These are phyloP conservation scores for Baeospora myosura DNA, from an alignment of 1,284 basidiomycete species.

Conservation along the genomic window DNA sequence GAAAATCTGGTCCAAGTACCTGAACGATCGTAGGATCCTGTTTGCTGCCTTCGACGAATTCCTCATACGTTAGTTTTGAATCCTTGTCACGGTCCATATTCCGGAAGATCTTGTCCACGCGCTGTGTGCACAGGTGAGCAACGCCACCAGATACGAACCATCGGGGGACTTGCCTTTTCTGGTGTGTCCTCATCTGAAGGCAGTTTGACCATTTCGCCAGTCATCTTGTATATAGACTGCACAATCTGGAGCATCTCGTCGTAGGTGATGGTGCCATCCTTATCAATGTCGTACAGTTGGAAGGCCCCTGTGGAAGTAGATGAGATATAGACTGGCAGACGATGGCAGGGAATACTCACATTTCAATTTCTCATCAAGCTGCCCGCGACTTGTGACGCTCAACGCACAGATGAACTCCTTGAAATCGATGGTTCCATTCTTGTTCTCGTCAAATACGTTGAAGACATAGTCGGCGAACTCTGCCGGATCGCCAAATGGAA, in stretches of 20 bases:
- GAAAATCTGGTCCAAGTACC: too few species aligned
- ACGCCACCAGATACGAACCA: constrained; percentile 5
- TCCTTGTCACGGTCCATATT: constrained; percentile 93
- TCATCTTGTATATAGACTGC: constrained; percentile 97
- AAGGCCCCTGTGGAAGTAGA: constrained; percentile 78
- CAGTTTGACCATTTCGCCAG: constrained; percentile 97
- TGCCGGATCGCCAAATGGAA: constrained; percentile 96
- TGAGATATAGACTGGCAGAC: constrained; percentile 11
- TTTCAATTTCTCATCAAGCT: constrained; percentile 96
- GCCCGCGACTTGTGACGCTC: constrained; percentile 88
- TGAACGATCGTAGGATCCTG: constrained; percentile 98
- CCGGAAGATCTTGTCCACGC: constrained; percentile 93
- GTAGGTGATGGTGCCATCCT: constrained; percentile 94
- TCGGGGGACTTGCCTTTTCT: constrained; percentile 67
- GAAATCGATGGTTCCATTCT: constrained; percentile 94
- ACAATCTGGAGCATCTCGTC: constrained; percentile 99
- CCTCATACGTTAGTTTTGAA: constrained; percentile 83
- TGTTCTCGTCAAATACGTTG: constrained; percentile 95
- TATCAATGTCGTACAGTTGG: constrained; percentile 98
- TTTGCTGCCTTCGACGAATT: constrained; percentile 95
- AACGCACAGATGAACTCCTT: constrained; percentile 99
- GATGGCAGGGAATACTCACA: constrained; percentile 49
- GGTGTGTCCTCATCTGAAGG: constrained; percentile 98
- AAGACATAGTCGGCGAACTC: constrained; percentile 99
- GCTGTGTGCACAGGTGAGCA: constrained; percentile 37